Conservation (phyloP, 352 stramenopile species). For the Phytophthora melonis region DNA sequence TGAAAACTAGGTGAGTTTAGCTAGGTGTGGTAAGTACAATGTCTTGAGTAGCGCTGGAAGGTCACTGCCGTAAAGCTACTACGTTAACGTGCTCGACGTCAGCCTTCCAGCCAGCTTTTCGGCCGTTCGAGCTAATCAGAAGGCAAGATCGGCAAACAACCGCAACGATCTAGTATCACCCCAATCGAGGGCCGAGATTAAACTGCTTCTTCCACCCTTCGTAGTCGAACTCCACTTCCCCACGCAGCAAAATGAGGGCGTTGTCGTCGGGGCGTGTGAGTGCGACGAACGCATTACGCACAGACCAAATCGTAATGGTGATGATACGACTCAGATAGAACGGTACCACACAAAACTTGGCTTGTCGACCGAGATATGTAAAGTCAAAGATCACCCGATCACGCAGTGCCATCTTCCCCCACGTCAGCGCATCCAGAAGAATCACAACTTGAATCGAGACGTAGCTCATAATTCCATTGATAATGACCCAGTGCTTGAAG, state of each 20-base stretch:
- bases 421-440: conserved; percentile 16
- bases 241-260: conserved; percentile 27
- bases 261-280: conserved; percentile 25
- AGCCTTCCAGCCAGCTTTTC: too few relatives aligned
- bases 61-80: too few relatives aligned
- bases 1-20: too few relatives aligned
- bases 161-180: too few relatives aligned
- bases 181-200: background rate
- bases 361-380: background rate
- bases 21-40: too few relatives aligned
- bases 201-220: conserved; percentile 24
- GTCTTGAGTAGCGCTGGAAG: too few relatives aligned
- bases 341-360: conserved; percentile 9
- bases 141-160: too few relatives aligned
- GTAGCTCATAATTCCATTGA: background rate
- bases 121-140: too few relatives aligned
- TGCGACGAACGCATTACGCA: conserved; percentile 11
- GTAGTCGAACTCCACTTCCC: conserved; percentile 28
- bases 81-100: too few relatives aligned
- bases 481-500: conserved; percentile 17
- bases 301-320: conserved; percentile 27
- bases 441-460: conserved; percentile 4
- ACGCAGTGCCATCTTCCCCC: conserved; percentile 5
- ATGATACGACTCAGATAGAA: conserved; percentile 17
- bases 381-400: conserved; percentile 20